These are phyloP conservation scores for Paracamarosporium sp. DNA, from an alignment of 2,329 filamentous ascomycete species.

Conservation along the genomic window DNA sequence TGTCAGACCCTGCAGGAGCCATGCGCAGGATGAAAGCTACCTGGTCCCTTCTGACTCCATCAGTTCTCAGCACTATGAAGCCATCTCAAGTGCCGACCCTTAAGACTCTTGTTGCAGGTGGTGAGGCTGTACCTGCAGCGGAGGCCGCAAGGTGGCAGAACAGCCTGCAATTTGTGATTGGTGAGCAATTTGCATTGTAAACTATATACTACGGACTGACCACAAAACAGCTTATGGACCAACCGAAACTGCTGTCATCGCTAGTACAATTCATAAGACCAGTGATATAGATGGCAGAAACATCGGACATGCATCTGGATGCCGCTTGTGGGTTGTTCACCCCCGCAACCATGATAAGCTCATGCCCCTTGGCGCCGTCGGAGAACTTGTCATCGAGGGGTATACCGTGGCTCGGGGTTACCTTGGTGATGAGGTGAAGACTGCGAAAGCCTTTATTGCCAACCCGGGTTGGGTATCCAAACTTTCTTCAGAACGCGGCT, in stretches of 20 bases:
- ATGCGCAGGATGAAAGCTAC: conserved; percentile 37
- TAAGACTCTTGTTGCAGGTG: conserved; percentile 53
- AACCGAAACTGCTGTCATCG: conserved; percentile 39
- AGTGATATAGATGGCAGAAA: conserved; percentile 32
- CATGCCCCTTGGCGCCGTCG: conserved; percentile 38
- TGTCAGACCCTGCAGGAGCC: conserved; percentile 59
- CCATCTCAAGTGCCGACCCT: conserved; percentile 49
- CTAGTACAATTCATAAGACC: conserved; percentile 29
- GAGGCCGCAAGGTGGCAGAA: conserved; percentile 54
- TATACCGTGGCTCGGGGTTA: conserved; percentile 28
- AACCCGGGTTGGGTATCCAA: conserved; percentile 22
- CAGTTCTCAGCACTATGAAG: conserved; percentile 47
- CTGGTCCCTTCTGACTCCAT: conserved; percentile 40
- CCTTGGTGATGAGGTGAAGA: conserved; percentile 25
- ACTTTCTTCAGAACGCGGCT: conserved; percentile 1
- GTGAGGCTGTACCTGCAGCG: conserved; percentile 50
- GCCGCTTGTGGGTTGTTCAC: conserved; percentile 50
- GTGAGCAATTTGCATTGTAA: conserved; percentile 35
- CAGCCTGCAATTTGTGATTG: conserved; percentile 53
- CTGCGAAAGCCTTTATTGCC: conserved; percentile 29
- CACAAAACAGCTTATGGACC: conserved; percentile 35
- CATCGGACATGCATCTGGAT: conserved; percentile 41
- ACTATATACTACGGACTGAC: conserved; percentile 8
- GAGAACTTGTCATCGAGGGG: conserved; percentile 38
- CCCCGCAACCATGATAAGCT: conserved; percentile 45